Percentiles rank a stretch among this genome's conserved stretches.
Evolutionary conservation across 148 eudicot species (phyloP).

Genomic region (Persicaria tinctoria): DNA sequence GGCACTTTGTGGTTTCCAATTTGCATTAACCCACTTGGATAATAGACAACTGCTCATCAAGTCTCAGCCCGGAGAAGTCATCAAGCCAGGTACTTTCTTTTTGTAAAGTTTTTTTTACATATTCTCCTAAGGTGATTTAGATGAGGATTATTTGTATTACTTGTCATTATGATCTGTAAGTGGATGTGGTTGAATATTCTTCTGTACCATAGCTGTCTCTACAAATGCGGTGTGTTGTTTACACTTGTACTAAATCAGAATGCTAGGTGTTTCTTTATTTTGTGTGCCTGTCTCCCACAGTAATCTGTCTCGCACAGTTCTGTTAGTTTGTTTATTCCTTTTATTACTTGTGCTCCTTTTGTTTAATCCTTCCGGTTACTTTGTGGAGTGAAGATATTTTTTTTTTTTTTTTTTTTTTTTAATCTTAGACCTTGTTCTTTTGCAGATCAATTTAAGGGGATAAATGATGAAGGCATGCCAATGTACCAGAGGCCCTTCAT

Average conservation of each 20-base stretch:
- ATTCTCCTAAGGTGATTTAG: neutral
- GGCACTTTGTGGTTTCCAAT: conserved; percentile 49
- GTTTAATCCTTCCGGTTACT: no score
- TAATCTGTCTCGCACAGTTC: neutral
- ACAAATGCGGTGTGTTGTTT: neutral
- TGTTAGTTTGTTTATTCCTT: neutral
- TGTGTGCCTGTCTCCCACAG: neutral
- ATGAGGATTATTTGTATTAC: neutral
- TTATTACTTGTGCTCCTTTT: no score
- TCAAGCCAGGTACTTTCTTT: conserved; percentile 37
- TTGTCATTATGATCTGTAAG: neutral
- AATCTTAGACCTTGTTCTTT: neutral
- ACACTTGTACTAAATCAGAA: neutral
- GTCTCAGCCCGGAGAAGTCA: conserved; percentile 50
- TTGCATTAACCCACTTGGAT: conserved; percentile 41
- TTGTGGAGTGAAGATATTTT: no score
- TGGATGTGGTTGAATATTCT: neutral
- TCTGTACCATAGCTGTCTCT: neutral
- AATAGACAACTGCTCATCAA: conserved; percentile 43
- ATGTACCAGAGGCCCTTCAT: conserved; percentile 44
- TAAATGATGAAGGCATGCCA: conserved; percentile 49
- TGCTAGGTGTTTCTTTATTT: neutral
- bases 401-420: no score
- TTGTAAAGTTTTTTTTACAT: neutral
- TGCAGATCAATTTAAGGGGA: conserved; percentile 45